These are phyloP conservation scores for Cordyceps cicadae DNA, from an alignment of 2,329 filamentous ascomycete genomes.

Conservation along the genomic window DNA sequence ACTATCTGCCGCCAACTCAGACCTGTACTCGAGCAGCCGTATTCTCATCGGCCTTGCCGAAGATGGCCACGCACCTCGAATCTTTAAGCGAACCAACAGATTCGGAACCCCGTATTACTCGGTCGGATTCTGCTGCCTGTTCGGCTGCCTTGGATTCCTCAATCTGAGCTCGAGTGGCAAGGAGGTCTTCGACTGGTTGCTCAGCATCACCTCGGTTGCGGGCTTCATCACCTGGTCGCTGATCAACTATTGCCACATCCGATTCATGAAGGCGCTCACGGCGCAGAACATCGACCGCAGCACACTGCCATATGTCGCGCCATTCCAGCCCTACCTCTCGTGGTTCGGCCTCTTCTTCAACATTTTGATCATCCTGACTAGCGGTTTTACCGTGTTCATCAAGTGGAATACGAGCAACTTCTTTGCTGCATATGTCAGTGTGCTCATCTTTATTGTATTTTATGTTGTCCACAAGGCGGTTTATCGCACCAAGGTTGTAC, in stretches of 20 bases:
- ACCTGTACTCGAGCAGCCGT: constrained; percentile 64
- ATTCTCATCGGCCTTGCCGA: constrained; percentile 59
- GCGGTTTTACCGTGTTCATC: constrained; percentile 62
- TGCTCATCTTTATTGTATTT: constrained; percentile 54
- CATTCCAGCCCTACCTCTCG: constrained; percentile 55
- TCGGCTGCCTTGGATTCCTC: constrained; percentile 59
- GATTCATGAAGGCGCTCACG: constrained; percentile 53
- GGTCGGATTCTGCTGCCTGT: constrained; percentile 43
- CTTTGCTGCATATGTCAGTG: constrained; percentile 55
- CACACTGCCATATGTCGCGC: constrained; percentile 51
- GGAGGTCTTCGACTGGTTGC: constrained; percentile 62
- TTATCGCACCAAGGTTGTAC: constrained; percentile 31
- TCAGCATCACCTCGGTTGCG: constrained; percentile 61
- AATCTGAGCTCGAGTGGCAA: constrained; percentile 52
- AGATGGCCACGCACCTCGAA: constrained; percentile 52
- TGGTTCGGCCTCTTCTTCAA: constrained; percentile 61
- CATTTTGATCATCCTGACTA: constrained; percentile 55
- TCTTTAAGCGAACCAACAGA: constrained; percentile 52
- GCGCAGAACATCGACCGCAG: constrained; percentile 49
- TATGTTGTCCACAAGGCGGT: constrained; percentile 53
- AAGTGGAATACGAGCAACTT: constrained; percentile 52
- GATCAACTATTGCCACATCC: constrained; percentile 56
- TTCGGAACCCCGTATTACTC: constrained; percentile 55
- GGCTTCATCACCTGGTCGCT: constrained; percentile 64
- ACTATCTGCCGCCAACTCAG: constrained; percentile 69